Base-by-base conservation (phyloP, 345 rosid genomes). In the Gossypium herbaceum region DNA sequence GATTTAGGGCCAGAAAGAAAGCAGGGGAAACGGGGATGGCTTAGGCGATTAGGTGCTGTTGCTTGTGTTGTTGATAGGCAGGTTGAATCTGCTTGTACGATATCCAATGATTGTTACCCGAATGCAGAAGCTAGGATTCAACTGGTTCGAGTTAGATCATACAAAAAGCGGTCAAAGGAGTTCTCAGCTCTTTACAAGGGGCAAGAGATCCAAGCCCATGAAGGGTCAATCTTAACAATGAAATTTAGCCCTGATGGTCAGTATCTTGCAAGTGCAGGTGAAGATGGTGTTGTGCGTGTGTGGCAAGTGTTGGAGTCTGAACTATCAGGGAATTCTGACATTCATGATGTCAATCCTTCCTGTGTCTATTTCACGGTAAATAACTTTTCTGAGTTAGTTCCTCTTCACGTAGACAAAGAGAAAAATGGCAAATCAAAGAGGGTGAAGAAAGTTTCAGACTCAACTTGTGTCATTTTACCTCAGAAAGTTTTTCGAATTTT, bases 201-300 rank as follows among this genome's bases (percentile, higher is more conserved):
- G 25, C 87, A 84, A 62, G 83, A 84, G 39, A 75, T 84, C 27
- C 78, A 77, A 69, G 87, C 83, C 43, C 87, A 84, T 60, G 52
- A 76, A 48, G 87, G 87, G 52, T 72, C 81, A 34, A 79, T 84
- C 45, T 80, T 78, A 64, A 75, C 85, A 9, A 84, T 84, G 87
- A 84, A 78, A 66, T 84, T 82, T 45, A 82, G 87, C 57, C 76
- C 77, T n/a, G 81, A 84, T 58, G 85, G 87, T 51, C 83, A 73
- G 61, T 82, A 72, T 60, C 82, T 82, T 34, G 84, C 87, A 7
- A 84, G 82, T 73, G 85, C 80, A 56, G 87, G 87, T 43, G 80
- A 75, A 65, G 87, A 82, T 70, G 64, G 85, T 20, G 71, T 79
- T 24, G 83, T 84, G 68, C 82, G 85, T 17, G 79, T 82, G 43